Evolutionary conservation across 371 early-diverging fungal genomes (phyloP).

Genomic region (Rhizopus stolonifer): DNA sequence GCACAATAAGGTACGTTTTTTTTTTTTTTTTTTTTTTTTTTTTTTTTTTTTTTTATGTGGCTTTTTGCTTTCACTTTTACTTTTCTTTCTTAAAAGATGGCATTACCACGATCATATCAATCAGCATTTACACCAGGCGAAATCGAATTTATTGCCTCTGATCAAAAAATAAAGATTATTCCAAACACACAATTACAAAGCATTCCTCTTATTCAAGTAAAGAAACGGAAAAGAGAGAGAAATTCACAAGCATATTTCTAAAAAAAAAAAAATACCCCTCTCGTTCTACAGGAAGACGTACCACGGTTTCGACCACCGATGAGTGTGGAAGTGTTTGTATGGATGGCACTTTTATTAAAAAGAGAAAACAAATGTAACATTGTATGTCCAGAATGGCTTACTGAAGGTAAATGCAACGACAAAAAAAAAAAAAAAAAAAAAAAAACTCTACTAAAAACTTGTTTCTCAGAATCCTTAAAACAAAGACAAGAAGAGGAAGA

Average conservation of each 20-base stretch:
- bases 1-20: no score
- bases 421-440: no score
- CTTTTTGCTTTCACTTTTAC: not conserved
- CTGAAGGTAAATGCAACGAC: constrained; percentile 15
- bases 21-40: no score
- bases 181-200: constrained; percentile 63
- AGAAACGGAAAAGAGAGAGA: not conserved
- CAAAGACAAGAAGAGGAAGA: constrained; percentile 62
- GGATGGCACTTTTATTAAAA: constrained; percentile 87
- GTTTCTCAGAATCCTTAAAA: constrained; percentile 59
- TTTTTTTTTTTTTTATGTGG: not conserved
- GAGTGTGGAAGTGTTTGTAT: constrained; percentile 73
- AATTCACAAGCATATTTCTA: not conserved
- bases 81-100: constrained; percentile 47
- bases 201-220: constrained; percentile 68
- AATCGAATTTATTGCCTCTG: constrained; percentile 84
- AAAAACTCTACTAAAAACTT: no score
- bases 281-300: constrained; percentile 5
- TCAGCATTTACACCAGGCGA: constrained; percentile 75
- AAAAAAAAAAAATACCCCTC: not conserved
- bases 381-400: constrained; percentile 84
- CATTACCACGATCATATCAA: constrained; percentile 57
- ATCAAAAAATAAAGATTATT: constrained; percentile 69
- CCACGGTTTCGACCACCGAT: constrained; percentile 69
- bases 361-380: constrained; percentile 78